Conservation (phyloP, 2,329 filamentous ascomycete species). For the Pseudocercospora vitis region DNA sequence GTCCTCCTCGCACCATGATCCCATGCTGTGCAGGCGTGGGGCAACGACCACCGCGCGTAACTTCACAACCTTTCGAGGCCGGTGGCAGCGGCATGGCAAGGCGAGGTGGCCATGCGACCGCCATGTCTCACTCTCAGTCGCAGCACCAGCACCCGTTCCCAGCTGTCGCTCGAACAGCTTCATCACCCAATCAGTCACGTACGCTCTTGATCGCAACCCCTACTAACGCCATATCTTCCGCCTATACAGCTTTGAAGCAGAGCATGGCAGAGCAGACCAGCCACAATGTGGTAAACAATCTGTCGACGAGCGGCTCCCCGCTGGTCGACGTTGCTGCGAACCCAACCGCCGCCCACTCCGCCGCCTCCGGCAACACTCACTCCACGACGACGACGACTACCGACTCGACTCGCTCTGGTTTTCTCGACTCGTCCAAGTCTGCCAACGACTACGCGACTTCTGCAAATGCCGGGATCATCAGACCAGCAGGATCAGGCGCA, state of each 20-base stretch:
- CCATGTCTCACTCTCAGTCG: slow-evolving; percentile 2
- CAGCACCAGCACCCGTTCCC: not conserved
- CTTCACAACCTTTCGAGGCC: too few relatives aligned
- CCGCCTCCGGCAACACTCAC: slow-evolving; percentile 46
- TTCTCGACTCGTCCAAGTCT: slow-evolving; percentile 27
- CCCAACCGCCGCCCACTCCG: slow-evolving; percentile 55
- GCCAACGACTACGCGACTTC: slow-evolving; percentile 20
- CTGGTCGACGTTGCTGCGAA: slow-evolving; percentile 65
- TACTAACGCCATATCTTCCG: slow-evolving; percentile 23
- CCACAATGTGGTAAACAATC: slow-evolving; percentile 72
- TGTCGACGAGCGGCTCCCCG: slow-evolving; percentile 62
- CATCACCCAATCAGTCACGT: not conserved
- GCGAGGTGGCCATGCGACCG: slow-evolving; percentile 14
- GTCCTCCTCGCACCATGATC: not conserved
- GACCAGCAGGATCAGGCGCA: slow-evolving; percentile 16
- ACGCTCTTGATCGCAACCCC: slow-evolving; percentile 10
- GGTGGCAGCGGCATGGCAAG: too few relatives aligned
- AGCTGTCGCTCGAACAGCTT: not conserved
- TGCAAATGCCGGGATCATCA: slow-evolving; percentile 10
- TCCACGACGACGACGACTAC: slow-evolving; percentile 30
- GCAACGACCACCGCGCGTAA: too few relatives aligned
- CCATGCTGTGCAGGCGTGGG: too few relatives aligned
- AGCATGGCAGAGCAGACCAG: slow-evolving; percentile 71
- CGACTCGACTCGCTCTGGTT: slow-evolving; percentile 44
- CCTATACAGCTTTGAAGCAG: slow-evolving; percentile 42